Evolutionary conservation across 1,284 basidiomycete genomes (phyloP).

Genomic region (Sanghuangporus sanghuang): DNA sequence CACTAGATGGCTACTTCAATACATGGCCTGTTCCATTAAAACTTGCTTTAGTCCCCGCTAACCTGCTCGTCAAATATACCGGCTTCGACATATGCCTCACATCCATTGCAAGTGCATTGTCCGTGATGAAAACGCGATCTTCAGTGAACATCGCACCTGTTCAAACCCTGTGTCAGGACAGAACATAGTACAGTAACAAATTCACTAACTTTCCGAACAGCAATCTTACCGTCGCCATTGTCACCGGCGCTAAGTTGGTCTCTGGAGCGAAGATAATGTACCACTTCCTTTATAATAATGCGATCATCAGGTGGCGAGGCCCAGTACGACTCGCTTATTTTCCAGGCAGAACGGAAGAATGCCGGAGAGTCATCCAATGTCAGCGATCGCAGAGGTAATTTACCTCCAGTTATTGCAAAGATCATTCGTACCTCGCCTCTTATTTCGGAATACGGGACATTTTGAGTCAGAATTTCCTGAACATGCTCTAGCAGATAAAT

Average conservation of each 20-base stretch:
- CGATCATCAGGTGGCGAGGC: background rate
- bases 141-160: no score
- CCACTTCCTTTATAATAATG: background rate
- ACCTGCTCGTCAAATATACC: no score
- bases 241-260: background rate
- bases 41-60: no score
- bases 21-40: no score
- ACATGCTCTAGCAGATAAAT: background rate
- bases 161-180: no score
- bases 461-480: slow-evolving; percentile 4
- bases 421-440: background rate
- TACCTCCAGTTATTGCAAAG: background rate
- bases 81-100: no score
- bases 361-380: background rate
- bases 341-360: background rate
- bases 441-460: background rate
- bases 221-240: background rate
- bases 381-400: background rate
- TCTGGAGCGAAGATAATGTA: background rate
- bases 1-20: no score
- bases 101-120: no score
- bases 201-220: background rate
- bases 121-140: no score
- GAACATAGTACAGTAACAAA: no score
- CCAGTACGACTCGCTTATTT: slow-evolving; percentile 5